Evolutionary conservation across 148 eudicot genomes (phyloP).

Genomic region (Chenopodium suecicum): DNA sequence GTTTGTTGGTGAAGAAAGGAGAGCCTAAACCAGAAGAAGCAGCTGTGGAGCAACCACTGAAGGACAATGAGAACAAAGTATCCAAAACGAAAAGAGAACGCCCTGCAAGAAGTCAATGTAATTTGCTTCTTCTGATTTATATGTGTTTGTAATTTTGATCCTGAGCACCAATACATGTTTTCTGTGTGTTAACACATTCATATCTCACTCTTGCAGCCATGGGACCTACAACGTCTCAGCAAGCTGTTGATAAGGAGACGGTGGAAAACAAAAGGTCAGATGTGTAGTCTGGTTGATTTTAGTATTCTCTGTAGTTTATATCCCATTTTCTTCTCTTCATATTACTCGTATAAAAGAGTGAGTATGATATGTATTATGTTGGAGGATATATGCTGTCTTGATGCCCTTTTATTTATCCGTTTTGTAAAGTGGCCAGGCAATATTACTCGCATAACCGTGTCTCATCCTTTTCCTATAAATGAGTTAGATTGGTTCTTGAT

Average conservation of each 20-base stretch:
- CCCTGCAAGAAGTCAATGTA: constrained; percentile 29
- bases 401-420: background rate
- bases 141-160: background rate
- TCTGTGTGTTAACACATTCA: background rate
- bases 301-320: background rate
- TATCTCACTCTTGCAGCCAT: constrained; percentile 20
- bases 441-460: background rate
- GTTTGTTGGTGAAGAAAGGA: constrained; percentile 11
- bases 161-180: background rate
- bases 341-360: background rate
- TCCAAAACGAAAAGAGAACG: constrained; percentile 21
- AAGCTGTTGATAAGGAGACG: constrained; percentile 39
- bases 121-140: background rate
- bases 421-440: background rate
- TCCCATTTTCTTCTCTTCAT: background rate
- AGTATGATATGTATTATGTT: background rate
- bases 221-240: constrained; percentile 29
- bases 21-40: constrained; percentile 1
- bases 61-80: constrained; percentile 15
- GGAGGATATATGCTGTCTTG: background rate
- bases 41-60: constrained; percentile 10
- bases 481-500: too few species aligned
- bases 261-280: constrained; percentile 71
- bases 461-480: background rate
- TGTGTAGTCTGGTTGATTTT: background rate